phyloP scores from a whole-genome alignment of 306 rosid species.

The Malus orientalis region DNA sequence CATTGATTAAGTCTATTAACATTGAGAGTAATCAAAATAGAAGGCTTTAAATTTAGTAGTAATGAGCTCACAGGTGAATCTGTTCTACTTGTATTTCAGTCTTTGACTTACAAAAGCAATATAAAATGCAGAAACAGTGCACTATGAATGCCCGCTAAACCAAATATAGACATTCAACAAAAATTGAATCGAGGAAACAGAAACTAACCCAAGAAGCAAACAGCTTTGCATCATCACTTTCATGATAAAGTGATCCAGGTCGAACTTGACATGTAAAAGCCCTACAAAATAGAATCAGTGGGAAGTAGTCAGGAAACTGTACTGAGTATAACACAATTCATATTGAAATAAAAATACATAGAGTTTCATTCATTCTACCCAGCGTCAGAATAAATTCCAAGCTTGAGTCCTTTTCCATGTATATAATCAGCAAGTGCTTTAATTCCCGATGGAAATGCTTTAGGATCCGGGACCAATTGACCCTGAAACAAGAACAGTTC shows the following conservation, averaged over 20 bases:
- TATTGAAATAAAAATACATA: background rate
- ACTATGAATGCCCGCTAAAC: background rate
- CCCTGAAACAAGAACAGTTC: conserved; percentile 44
- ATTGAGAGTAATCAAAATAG: background rate
- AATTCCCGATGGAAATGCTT: conserved; percentile 86
- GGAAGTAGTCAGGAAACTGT: conserved; percentile 9
- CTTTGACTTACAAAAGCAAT: background rate
- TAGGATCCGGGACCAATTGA: conserved; percentile 59
- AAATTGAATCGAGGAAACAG: conserved; percentile 10
- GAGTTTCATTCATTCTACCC: conserved; percentile 52
- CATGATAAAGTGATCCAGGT: conserved; percentile 85
- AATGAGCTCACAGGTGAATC: background rate
- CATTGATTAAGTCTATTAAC: background rate
- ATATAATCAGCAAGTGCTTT: conserved; percentile 83
- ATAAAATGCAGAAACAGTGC: background rate
- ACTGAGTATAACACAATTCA: conserved; percentile 10
- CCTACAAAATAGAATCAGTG: conserved; percentile 39
- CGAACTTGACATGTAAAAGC: conserved; percentile 86
- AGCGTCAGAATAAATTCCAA: conserved; percentile 95
- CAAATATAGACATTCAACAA: conserved; percentile 4
- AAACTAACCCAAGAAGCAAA: conserved; percentile 94
- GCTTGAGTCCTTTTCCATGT: conserved; percentile 78
- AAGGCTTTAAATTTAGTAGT: background rate
- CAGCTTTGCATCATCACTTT: conserved; percentile 62
- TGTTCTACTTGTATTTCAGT: background rate